Conservation (phyloP, 164 flowering plant genomes). For the Chimonanthus salicifolius region DNA sequence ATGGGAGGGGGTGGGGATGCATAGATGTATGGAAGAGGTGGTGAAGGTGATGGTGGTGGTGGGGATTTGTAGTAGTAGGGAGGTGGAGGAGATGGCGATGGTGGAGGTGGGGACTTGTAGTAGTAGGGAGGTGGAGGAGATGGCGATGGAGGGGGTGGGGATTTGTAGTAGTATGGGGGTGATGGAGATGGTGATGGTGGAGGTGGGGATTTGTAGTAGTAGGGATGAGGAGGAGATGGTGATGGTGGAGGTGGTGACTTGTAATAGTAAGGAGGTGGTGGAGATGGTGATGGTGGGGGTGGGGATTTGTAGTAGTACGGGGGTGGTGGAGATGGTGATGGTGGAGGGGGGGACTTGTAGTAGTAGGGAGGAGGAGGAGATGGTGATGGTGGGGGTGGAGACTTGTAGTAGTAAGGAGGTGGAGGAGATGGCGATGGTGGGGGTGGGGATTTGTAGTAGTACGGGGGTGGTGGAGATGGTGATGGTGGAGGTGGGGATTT, state of each 20-base stretch:
- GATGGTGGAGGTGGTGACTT: conserved; percentile 27
- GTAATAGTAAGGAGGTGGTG: conserved; percentile 27
- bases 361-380: conserved; percentile 20
- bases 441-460: conserved; percentile 8
- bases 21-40: conserved; percentile 12
- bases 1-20: conserved; percentile 25
- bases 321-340: conserved; percentile 16
- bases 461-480: background rate
- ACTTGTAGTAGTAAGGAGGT: conserved; percentile 12
- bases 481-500: conserved; percentile 7
- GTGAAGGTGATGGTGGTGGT: conserved; percentile 8
- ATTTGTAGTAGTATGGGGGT: conserved; percentile 17
- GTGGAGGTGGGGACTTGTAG: conserved; percentile 24
- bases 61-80: conserved; percentile 29
- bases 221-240: conserved; percentile 19
- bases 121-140: conserved; percentile 21
- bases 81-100: conserved; percentile 27
- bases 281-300: conserved; percentile 19
- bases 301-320: conserved; percentile 26
- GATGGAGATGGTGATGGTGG: conserved; percentile 14
- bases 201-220: conserved; percentile 19
- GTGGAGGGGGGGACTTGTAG: conserved; percentile 43
- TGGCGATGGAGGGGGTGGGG: conserved; percentile 24
- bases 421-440: background rate
- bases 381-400: conserved; percentile 33